A percentile compares a stretch with the other conserved stretches of the same genome.
Evolutionary conservation across 2,329 filamentous ascomycete species (phyloP).

Genomic region (Lachnellula occidentalis): DNA sequence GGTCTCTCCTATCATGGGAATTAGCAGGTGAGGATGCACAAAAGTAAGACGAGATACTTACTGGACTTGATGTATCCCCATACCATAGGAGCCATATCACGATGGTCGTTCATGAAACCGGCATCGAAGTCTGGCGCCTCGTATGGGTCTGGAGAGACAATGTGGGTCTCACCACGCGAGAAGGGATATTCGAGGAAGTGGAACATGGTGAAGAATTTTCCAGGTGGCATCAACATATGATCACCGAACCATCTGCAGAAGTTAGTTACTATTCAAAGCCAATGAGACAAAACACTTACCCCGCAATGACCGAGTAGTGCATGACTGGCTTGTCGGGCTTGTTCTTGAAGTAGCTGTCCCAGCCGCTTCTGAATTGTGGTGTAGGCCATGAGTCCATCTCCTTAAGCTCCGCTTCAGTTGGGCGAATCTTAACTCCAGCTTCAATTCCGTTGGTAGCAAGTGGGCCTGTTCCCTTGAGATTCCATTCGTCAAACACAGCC

Average conservation of each 20-base stretch:
- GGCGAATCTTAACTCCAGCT: slow-evolving; percentile 49
- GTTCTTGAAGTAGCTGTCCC: slow-evolving; percentile 78
- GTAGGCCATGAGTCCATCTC: slow-evolving; percentile 60
- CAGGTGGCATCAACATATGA: slow-evolving; percentile 49
- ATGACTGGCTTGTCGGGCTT: slow-evolving; percentile 84
- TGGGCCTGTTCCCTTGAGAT: slow-evolving; percentile 66
- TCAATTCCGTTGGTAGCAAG: slow-evolving; percentile 36
- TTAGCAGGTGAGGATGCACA: slow-evolving; percentile 45
- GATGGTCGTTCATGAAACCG: slow-evolving; percentile 80
- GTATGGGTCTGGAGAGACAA: slow-evolving; percentile 58
- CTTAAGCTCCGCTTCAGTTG: slow-evolving; percentile 49
- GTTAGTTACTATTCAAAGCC: slow-evolving; percentile 31
- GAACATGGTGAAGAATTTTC: slow-evolving; percentile 49
- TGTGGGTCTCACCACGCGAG: slow-evolving; percentile 56
- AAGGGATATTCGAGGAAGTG: slow-evolving; percentile 56
- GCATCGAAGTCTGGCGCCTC: slow-evolving; percentile 72
- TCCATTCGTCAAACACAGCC: slow-evolving; percentile 69
- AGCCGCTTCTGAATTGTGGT: slow-evolving; percentile 66
- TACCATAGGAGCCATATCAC: slow-evolving; percentile 80
- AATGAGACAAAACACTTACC: slow-evolving; percentile 36
- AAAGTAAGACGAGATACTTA: slow-evolving; percentile 39
- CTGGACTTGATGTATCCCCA: slow-evolving; percentile 58
- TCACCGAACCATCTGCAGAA: slow-evolving; percentile 46
- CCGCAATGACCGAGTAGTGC: slow-evolving; percentile 75
- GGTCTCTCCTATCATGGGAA: slow-evolving; percentile 55